These are phyloP conservation scores for Piper longum DNA, from an alignment of 164 flowering plant species.

Conservation along the genomic window DNA sequence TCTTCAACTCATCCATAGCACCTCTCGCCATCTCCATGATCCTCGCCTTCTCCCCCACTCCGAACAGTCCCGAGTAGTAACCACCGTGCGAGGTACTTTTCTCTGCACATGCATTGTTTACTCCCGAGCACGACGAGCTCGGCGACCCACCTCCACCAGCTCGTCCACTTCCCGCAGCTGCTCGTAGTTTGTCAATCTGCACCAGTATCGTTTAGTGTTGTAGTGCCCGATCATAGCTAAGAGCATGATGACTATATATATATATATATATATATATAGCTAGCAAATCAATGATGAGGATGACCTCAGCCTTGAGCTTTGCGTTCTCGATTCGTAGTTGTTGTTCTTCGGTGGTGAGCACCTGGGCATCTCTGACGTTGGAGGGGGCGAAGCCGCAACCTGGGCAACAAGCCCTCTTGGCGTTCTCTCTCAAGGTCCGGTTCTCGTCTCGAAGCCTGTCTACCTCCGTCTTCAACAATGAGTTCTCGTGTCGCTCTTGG, in stretches of 20 bases:
- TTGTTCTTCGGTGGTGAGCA: conserved; percentile 44
- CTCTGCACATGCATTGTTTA: conserved; percentile 34
- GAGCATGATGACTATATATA: too few species aligned
- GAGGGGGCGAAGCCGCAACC: conserved; percentile 66
- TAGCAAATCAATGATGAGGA: neutral
- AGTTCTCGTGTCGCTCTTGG: conserved; percentile 96
- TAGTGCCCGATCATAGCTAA: too few species aligned
- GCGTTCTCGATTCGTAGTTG: conserved; percentile 82
- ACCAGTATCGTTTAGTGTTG: too few species aligned
- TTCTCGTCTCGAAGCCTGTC: conserved; percentile 80
- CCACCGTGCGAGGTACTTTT: conserved; percentile 44
- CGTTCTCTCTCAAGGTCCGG: conserved; percentile 61
- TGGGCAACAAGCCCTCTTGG: conserved; percentile 62
- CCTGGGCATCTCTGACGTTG: conserved; percentile 21
- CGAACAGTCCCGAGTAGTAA: conserved; percentile 61
- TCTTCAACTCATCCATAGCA: conserved; percentile 58
- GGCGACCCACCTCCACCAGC: conserved; percentile 37
- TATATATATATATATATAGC: too few species aligned
- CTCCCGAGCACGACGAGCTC: conserved; percentile 45
- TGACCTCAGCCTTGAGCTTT: conserved; percentile 82
- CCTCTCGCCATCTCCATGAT: conserved; percentile 44
- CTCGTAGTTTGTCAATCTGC: conserved; percentile 62
- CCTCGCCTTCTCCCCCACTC: conserved; percentile 54
- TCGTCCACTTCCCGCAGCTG: conserved; percentile 34
- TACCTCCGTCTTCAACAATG: conserved; percentile 73